A percentile compares a stretch with the other conserved stretches of the same genome.
Evolutionary conservation across 352 stramenopile species (phyloP).

Genomic region (Lagenidium sp.): DNA sequence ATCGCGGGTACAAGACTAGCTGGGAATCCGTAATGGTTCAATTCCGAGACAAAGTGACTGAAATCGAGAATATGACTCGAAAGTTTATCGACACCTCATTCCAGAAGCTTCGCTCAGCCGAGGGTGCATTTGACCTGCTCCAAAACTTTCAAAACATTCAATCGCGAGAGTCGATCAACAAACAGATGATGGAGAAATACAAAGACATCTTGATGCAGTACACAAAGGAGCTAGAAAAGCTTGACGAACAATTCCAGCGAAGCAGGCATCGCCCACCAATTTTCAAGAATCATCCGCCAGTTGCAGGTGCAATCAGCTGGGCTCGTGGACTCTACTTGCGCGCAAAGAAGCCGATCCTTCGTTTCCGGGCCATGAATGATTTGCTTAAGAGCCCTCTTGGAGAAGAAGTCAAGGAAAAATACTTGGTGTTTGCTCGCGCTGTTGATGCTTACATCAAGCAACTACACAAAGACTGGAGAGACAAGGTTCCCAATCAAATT

Average conservation of each 20-base stretch:
- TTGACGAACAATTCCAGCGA: conserved; percentile 86
- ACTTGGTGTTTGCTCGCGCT: conserved; percentile 88
- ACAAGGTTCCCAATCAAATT: conserved; percentile 76
- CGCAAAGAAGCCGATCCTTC: conserved; percentile 92
- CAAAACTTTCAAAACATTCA: conserved; percentile 97
- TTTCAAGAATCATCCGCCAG: conserved; percentile 92
- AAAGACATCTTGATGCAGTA: conserved; percentile 96
- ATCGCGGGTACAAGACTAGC: conserved; percentile 90
- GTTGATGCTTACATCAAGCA: conserved; percentile 92
- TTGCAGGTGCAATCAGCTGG: conserved; percentile 81
- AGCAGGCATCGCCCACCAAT: conserved; percentile 78
- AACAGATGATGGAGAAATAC: conserved; percentile 96
- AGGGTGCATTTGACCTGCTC: conserved; percentile 94
- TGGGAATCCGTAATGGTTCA: conserved; percentile 93
- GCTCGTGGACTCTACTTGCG: conserved; percentile 80
- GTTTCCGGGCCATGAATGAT: conserved; percentile 91
- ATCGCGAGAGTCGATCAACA: conserved; percentile 93
- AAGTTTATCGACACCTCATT: conserved; percentile 95
- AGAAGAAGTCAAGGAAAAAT: conserved; percentile 92
- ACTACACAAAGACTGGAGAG: conserved; percentile 91
- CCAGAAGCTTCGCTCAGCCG: conserved; percentile 91
- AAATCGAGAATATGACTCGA: conserved; percentile 93
- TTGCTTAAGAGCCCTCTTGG: conserved; percentile 87
- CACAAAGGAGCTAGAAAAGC: conserved; percentile 90
- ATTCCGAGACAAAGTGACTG: conserved; percentile 90